These are phyloP conservation scores for Leccinum subrobustum DNA, from an alignment of 1,284 basidiomycete species.

Conservation along the genomic window DNA sequence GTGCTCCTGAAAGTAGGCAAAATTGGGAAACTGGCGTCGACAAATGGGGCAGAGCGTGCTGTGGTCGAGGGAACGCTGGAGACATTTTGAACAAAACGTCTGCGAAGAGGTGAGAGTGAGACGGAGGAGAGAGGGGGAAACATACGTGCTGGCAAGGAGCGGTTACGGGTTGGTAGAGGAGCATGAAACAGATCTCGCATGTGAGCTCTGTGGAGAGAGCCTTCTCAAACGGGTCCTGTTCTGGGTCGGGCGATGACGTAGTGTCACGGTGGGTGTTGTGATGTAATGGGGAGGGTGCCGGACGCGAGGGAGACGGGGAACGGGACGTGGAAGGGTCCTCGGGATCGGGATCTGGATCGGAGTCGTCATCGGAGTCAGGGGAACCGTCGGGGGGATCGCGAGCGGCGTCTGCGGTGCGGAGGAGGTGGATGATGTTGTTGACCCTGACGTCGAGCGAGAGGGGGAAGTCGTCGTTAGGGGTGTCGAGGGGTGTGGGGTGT, in stretches of 20 bases:
- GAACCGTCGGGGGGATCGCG: slow-evolving; percentile 15
- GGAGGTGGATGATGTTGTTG: slow-evolving; percentile 56
- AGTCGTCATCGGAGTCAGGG: slow-evolving; percentile 26
- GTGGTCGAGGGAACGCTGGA: slow-evolving; percentile 89
- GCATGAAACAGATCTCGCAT: slow-evolving; percentile 88
- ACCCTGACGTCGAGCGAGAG: slow-evolving; percentile 57
- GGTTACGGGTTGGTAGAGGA: slow-evolving; percentile 85
- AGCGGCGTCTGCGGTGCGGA: slow-evolving; percentile 32
- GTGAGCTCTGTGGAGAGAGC: slow-evolving; percentile 74
- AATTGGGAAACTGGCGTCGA: slow-evolving; percentile 71
- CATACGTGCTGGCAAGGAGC: slow-evolving; percentile 92
- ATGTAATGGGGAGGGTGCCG: slow-evolving; percentile 5
- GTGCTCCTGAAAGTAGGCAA: slow-evolving; percentile 80
- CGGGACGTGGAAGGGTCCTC: slow-evolving; percentile 8
- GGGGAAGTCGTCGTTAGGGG: slow-evolving; percentile 2
- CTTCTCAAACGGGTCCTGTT: slow-evolving; percentile 53
- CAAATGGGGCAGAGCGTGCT: slow-evolving; percentile 83
- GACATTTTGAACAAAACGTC: slow-evolving; percentile 90
- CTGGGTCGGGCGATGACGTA: slow-evolving; percentile 23
- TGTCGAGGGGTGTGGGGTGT: slow-evolving; percentile 20
- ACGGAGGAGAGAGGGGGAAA: slow-evolving; percentile 17
- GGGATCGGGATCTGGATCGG: slow-evolving; percentile 21
- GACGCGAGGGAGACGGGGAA: slow-evolving; percentile 3
- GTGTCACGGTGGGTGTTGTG: slow-evolving; percentile 17
- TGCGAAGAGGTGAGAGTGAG: slow-evolving; percentile 33